Conservation (phyloP, 257 asterid species). For the Solanum lignicaule region DNA sequence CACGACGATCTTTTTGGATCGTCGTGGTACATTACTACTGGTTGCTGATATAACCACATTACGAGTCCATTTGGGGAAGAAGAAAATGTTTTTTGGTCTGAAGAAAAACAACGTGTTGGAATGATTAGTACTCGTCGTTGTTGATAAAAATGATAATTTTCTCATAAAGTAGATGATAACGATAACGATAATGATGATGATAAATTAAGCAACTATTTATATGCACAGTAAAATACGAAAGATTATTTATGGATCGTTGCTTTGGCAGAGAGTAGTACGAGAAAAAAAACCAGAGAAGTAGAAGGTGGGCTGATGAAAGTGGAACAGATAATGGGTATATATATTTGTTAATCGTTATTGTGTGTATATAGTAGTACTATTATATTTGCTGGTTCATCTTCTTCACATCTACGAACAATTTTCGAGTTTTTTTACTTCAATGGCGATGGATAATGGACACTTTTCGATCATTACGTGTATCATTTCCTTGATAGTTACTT, state of each 20-base stretch:
- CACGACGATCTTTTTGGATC: conserved; percentile 33
- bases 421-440: not conserved
- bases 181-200: not conserved
- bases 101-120: not conserved
- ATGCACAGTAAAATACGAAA: not conserved
- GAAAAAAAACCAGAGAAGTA: not conserved
- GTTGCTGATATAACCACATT: not conserved
- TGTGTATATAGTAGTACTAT: not conserved
- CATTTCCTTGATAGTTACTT: not conserved
- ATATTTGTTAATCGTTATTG: not conserved
- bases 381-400: not conserved
- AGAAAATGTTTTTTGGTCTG: not conserved
- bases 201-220: not conserved
- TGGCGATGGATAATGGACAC: not conserved
- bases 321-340: not conserved
- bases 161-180: conserved; percentile 27
- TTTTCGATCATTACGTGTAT: not conserved
- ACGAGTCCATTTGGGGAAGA: not conserved
- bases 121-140: not conserved
- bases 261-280: not conserved
- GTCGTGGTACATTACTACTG: not conserved
- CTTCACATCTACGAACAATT: not conserved
- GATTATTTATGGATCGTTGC: not conserved
- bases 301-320: not conserved
- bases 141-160: conserved; percentile 14